Conservation (phyloP, 2,329 filamentous ascomycete genomes). For the Rhynchosporium secalis region DNA sequence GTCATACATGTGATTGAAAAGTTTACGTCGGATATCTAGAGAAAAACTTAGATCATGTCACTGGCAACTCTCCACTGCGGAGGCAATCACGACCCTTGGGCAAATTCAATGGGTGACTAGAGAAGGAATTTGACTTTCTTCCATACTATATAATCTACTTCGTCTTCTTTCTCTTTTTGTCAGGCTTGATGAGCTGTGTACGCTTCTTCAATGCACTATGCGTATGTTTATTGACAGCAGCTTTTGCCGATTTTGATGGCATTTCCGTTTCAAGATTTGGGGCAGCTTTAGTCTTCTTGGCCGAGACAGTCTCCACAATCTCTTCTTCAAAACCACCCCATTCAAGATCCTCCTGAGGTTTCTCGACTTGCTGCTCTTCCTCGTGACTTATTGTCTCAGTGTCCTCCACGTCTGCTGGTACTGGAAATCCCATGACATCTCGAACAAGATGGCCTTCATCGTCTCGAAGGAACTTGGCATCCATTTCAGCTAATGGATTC, state of each 20-base stretch:
- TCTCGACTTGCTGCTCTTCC: constrained; percentile 28
- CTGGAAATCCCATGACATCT: constrained; percentile 44
- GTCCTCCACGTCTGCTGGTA: constrained; percentile 35
- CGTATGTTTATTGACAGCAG: constrained; percentile 4
- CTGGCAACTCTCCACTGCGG: background rate
- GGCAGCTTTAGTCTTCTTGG: background rate
- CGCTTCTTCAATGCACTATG: constrained; percentile 19
- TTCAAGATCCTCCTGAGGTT: constrained; percentile 42
- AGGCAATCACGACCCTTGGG: background rate
- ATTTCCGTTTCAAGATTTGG: background rate
- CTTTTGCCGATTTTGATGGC: constrained; percentile 10
- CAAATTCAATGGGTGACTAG: background rate
- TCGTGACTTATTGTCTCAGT: constrained; percentile 18
- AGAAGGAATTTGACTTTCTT: background rate
- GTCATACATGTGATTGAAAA: background rate
- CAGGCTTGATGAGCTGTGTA: constrained; percentile 23
- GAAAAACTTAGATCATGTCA: background rate
- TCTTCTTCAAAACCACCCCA: constrained; percentile 39
- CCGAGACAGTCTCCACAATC: background rate
- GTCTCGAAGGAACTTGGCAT: constrained; percentile 44
- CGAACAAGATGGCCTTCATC: constrained; percentile 53
- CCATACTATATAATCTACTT: constrained; percentile 2
- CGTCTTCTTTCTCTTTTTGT: constrained; percentile 27
- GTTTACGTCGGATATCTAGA: background rate
- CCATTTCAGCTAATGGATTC: constrained; percentile 14